Conservation (phyloP, 2,329 filamentous ascomycete genomes). For the Phaeomoniella chlamydospora region DNA sequence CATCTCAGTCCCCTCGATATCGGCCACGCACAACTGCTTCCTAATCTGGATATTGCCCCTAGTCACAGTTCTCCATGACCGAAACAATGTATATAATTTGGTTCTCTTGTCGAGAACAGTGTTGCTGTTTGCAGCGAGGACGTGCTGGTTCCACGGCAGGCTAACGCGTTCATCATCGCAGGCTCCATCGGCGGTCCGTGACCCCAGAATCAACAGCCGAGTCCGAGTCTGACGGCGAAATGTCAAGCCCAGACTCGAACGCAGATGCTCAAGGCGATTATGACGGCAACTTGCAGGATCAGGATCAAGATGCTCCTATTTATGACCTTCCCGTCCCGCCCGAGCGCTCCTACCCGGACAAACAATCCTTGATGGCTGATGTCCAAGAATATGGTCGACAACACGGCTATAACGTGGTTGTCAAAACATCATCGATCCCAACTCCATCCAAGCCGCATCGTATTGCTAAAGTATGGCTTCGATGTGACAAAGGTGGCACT, state of each 20-base stretch:
- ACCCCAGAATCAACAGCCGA: too few species aligned
- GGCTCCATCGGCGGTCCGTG: too few species aligned
- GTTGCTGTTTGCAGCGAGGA: too few species aligned
- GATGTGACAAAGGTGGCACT: constrained; percentile 28
- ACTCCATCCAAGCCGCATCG: constrained; percentile 29
- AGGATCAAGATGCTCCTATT: neutral
- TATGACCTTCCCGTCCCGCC: constrained; percentile 12
- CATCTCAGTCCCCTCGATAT: neutral
- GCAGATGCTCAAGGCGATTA: constrained; percentile 29
- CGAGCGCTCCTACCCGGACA: constrained; percentile 28
- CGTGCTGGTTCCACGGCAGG: too few species aligned
- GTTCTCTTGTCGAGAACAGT: too few species aligned
- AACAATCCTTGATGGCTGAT: constrained; percentile 22
- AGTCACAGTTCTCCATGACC: too few species aligned
- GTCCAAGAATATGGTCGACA: constrained; percentile 26
- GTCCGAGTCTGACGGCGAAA: neutral
- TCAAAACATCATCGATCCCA: constrained; percentile 29
- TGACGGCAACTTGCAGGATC: constrained; percentile 17
- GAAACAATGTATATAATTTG: neutral
- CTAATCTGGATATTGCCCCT: neutral
- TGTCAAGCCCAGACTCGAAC: constrained; percentile 20
- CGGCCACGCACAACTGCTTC: neutral
- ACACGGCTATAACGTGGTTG: constrained; percentile 28
- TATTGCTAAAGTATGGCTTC: constrained; percentile 28
- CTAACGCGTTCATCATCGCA: too few species aligned